These are phyloP conservation scores for Pseudonitzschia delicatissima DNA, from an alignment of 108 stramenopile genomes.

Conservation along the genomic window DNA sequence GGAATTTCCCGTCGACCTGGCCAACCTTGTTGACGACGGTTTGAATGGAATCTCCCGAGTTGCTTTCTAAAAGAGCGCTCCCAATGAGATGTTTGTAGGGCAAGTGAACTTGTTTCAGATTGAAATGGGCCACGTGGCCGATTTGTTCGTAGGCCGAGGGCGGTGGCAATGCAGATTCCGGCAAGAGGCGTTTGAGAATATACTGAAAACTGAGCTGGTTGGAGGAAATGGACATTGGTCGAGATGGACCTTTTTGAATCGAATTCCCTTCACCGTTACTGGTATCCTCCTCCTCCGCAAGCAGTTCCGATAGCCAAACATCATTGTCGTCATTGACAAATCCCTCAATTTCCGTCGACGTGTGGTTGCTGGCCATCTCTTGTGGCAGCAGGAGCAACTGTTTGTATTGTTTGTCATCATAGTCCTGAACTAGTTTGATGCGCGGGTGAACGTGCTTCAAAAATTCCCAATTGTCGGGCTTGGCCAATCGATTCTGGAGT, in stretches of 20 bases:
- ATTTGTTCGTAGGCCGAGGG: slow-evolving; percentile 91
- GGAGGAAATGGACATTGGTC: slow-evolving; percentile 37
- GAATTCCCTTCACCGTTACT: neutral
- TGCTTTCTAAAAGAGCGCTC: slow-evolving; percentile 83
- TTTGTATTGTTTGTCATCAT: slow-evolving; percentile 19
- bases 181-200: slow-evolving; percentile 63
- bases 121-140: slow-evolving; percentile 96
- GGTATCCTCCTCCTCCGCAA: neutral
- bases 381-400: slow-evolving; percentile 12
- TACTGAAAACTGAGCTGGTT: slow-evolving; percentile 62
- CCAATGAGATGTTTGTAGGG: slow-evolving; percentile 89
- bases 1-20: slow-evolving; percentile 84
- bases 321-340: neutral
- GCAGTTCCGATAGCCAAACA: neutral
- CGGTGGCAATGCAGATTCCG: slow-evolving; percentile 47
- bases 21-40: slow-evolving; percentile 96
- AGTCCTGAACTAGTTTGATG: slow-evolving; percentile 59
- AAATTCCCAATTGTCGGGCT: slow-evolving; percentile 32
- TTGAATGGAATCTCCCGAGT: slow-evolving; percentile 36
- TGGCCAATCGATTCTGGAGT: slow-evolving; percentile 48
- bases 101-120: slow-evolving; percentile 74
- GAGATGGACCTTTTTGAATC: slow-evolving; percentile 6
- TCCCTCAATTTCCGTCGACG: neutral
- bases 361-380: slow-evolving; percentile 5
- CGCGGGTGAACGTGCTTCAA: slow-evolving; percentile 61